phyloP scores from a whole-genome alignment of 257 asterid species.

The Ligustrum vulgare region DNA sequence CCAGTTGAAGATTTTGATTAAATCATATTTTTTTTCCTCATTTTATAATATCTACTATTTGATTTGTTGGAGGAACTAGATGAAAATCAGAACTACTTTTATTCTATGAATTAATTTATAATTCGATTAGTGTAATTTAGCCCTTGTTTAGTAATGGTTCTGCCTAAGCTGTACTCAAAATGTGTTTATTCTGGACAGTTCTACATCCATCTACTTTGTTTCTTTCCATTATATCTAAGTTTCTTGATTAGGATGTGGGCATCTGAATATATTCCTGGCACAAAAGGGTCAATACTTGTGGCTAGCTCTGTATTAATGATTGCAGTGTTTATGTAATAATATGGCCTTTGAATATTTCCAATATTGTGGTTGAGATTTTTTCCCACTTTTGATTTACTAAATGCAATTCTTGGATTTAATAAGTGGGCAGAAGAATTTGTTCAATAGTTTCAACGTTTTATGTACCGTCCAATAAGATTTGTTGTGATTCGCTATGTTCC shows the following conservation, averaged over 20 bases:
- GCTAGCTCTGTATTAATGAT: neutral
- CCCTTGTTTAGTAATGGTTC: too few species aligned
- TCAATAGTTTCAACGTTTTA: neutral
- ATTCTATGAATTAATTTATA: too few species aligned
- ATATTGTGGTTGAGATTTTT: neutral
- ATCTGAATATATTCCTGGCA: conserved; percentile 6
- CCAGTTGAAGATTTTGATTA: too few species aligned
- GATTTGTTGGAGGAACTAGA: too few species aligned
- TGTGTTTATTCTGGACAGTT: conserved; percentile 29
- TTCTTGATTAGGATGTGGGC: conserved; percentile 11
- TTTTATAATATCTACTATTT: too few species aligned
- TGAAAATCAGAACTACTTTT: too few species aligned
- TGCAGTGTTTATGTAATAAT: neutral
- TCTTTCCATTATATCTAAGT: neutral
- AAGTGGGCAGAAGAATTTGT: neutral
- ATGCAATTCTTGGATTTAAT: too few species aligned
- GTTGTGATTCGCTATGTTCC: neutral
- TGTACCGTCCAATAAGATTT: neutral
- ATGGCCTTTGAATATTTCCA: neutral
- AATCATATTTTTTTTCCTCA: too few species aligned
- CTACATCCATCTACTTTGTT: conserved; percentile 19
- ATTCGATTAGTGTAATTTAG: too few species aligned
- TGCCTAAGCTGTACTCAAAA: neutral
- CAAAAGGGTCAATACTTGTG: neutral
- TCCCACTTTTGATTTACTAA: too few species aligned